Conservation (phyloP, 164 flowering plant genomes). For the Liquidambar formosana region DNA sequence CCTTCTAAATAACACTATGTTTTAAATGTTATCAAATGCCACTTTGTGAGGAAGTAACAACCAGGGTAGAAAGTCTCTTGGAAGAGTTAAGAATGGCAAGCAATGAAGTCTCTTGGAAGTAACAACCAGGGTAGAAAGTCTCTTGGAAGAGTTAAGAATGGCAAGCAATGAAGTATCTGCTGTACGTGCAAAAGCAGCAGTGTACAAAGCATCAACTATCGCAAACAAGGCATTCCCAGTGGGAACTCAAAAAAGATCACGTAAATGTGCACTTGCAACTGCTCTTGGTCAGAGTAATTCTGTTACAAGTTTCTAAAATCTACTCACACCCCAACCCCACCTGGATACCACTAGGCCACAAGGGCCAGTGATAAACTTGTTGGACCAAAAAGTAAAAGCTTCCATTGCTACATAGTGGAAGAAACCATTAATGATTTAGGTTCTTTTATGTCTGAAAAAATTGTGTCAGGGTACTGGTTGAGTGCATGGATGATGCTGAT, state of each 20-base stretch:
- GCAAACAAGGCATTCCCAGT: slow-evolving; percentile 58
- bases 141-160: slow-evolving; percentile 72
- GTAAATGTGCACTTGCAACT: slow-evolving; percentile 24
- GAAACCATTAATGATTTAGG: background rate
- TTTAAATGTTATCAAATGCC: background rate
- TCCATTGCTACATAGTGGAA: background rate
- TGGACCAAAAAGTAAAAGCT: background rate
- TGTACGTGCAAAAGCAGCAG: slow-evolving; percentile 76
- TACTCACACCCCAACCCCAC: no score
- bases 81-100: slow-evolving; percentile 71
- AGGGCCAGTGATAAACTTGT: no score
- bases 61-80: slow-evolving; percentile 73
- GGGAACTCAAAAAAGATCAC: slow-evolving; percentile 60
- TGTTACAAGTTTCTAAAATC: no score
- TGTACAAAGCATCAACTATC: slow-evolving; percentile 69
- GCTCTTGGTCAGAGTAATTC: background rate
- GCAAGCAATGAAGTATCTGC: slow-evolving; percentile 72
- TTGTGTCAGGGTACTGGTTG: slow-evolving; percentile 72
- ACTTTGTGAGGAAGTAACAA: slow-evolving; percentile 56
- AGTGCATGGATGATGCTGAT: slow-evolving; percentile 80
- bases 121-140: slow-evolving; percentile 68
- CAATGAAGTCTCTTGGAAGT: slow-evolving; percentile 86
- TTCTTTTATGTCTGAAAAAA: background rate
- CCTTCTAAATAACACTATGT: background rate
- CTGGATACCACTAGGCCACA: no score